Evolutionary conservation across 495 filamentous ascomycete species (phyloP).

Genomic region (Lasiosphaeriaceae sp.): DNA sequence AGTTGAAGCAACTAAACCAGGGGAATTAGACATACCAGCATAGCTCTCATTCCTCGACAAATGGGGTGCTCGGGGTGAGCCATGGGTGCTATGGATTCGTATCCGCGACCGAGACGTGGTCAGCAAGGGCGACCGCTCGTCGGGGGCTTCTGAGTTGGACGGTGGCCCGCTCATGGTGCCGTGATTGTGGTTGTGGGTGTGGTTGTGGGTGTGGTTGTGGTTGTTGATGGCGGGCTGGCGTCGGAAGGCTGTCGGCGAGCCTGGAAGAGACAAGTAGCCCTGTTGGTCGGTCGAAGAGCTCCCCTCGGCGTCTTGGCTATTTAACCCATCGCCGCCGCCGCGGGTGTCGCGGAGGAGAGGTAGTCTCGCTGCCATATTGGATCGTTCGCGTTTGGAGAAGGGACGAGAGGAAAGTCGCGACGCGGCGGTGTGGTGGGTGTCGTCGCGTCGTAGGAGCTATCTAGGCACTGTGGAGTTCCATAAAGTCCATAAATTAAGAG

Average conservation of each 20-base stretch:
- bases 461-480: no score
- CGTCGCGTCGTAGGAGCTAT: background rate
- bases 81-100: slow-evolving; percentile 38
- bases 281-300: slow-evolving; percentile 4
- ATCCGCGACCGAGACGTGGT: slow-evolving; percentile 36
- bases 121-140: slow-evolving; percentile 47
- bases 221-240: slow-evolving; percentile 12
- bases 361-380: slow-evolving; percentile 22
- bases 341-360: slow-evolving; percentile 14
- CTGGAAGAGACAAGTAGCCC: slow-evolving; percentile 27
- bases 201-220: background rate
- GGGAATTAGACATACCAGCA: slow-evolving; percentile 30
- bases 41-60: slow-evolving; percentile 48
- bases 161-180: slow-evolving; percentile 20
- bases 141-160: slow-evolving; percentile 33
- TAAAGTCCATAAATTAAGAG: no score
- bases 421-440: background rate
- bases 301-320: slow-evolving; percentile 11
- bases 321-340: background rate
- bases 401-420: background rate
- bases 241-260: slow-evolving; percentile 25
- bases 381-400: background rate
- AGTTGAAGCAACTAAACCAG: background rate
- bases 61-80: slow-evolving; percentile 32
- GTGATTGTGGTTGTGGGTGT: background rate